Conservation (phyloP, 1,284 basidiomycete species). For the Pseudomicrostroma phylloplanum region DNA sequence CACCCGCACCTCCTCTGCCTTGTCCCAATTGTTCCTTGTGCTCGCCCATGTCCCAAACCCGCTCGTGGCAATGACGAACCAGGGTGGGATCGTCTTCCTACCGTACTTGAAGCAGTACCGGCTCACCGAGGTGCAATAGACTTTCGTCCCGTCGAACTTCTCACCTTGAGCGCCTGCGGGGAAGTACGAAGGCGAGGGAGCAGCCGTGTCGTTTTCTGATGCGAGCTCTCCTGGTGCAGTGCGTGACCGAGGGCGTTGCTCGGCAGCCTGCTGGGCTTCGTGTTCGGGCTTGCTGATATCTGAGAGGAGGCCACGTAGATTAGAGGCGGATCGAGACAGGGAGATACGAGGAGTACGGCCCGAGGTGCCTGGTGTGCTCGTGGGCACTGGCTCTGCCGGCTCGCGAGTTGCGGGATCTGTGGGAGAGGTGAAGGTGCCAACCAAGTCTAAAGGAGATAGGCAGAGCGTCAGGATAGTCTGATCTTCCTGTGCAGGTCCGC, state of each 20-base stretch:
- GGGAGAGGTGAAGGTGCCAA: slow-evolving; percentile 23
- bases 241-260: slow-evolving; percentile 2
- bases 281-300: slow-evolving; percentile 9
- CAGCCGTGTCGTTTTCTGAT: neutral
- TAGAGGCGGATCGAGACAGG: slow-evolving; percentile 8
- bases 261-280: slow-evolving; percentile 19
- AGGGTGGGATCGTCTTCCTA: slow-evolving; percentile 38
- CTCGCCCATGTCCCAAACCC: slow-evolving; percentile 28
- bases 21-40: slow-evolving; percentile 33
- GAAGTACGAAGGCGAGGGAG: neutral
- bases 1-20: neutral
- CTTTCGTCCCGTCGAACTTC: slow-evolving; percentile 7
- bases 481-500: neutral
- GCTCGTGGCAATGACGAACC: slow-evolving; percentile 33
- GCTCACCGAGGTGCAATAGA: slow-evolving; percentile 34
- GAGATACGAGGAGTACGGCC: neutral
- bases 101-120: slow-evolving; percentile 35
- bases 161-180: no score
- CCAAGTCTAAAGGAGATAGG: slow-evolving; percentile 12
- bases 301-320: slow-evolving; percentile 6
- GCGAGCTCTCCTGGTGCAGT: slow-evolving; percentile 2
- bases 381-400: neutral
- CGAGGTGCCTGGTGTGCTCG: neutral
- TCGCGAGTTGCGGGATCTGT: neutral
- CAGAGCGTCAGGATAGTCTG: neutral